A percentile compares a stretch with the other conserved stretches of the same genome.
These are phyloP conservation scores for Kodamaea derodonti DNA, from an alignment of 1,139 yeast genomes.

Conservation along the genomic window DNA sequence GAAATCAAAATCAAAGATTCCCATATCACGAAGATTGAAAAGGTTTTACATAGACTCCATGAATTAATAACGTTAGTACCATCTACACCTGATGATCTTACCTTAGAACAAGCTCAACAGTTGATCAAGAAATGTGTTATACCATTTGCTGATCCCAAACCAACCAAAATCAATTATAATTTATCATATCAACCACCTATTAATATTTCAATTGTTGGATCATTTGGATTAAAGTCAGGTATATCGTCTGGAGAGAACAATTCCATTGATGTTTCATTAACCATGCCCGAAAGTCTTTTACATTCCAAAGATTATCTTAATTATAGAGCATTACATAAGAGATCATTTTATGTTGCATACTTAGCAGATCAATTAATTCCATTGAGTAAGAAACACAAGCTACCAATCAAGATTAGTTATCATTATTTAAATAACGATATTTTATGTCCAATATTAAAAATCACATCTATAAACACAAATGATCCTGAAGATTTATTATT, in stretches of 20 bases:
- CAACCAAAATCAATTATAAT: slow-evolving; percentile 62
- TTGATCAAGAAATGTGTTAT: slow-evolving; percentile 53
- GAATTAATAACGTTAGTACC: slow-evolving; percentile 65
- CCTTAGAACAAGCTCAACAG: slow-evolving; percentile 51
- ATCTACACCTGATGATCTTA: slow-evolving; percentile 39
- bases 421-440: slow-evolving; percentile 64
- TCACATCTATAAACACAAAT: slow-evolving; percentile 50
- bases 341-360: slow-evolving; percentile 82
- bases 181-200: slow-evolving; percentile 72
- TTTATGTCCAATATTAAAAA: slow-evolving; percentile 57
- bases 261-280: slow-evolving; percentile 71
- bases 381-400: slow-evolving; percentile 49
- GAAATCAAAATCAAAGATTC: slow-evolving; percentile 74
- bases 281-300: slow-evolving; percentile 74
- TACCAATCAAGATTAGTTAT: slow-evolving; percentile 53
- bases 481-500: slow-evolving; percentile 50
- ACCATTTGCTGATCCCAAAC: slow-evolving; percentile 91
- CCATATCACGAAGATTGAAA: slow-evolving; percentile 65
- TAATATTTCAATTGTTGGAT: slow-evolving; percentile 77
- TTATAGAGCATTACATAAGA: slow-evolving; percentile 83
- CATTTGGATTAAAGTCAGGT: slow-evolving; percentile 84
- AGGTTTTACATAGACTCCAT: slow-evolving; percentile 71
- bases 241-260: slow-evolving; percentile 40
- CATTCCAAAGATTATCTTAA: slow-evolving; percentile 88
- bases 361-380: slow-evolving; percentile 61